Base-by-base conservation (phyloP, 257 asterid genomes). In the Primulina eburnea region DNA sequence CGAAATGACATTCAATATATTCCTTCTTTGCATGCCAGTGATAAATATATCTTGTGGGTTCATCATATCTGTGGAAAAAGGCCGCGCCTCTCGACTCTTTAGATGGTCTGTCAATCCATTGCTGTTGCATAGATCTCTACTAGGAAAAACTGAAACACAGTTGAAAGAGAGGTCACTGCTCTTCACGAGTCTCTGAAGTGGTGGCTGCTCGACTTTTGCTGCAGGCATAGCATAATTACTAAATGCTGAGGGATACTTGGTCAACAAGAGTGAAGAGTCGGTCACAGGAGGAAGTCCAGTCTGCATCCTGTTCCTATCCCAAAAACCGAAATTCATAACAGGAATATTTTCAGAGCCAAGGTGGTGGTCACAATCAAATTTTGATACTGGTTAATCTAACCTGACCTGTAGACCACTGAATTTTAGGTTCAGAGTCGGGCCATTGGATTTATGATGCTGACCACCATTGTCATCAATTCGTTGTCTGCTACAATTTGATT, bases 241-340 rank as follows among this genome's bases (percentile, higher is more conserved):
- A 64, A 90, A 89, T 40, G 89, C 98, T 38, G 88, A 84, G 74
- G 98, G 96, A 78, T 88, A 89, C 70, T 86, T 87, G 47, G 95
- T 80, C 74, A 89, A 70, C 71, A 93, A 68, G 77, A 85, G 71
- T 64, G 92, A 60, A 14, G 96, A 81, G 50, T 89, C 91, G 0
- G 96, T 81, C 72, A 89, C 35, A 37, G 86, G 62, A 57, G 90
- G 62, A 47, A 82, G 81, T 68, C 91, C 90, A 16, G 78, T 80
- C 60, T 77, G 87, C n/a, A 75, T 73, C 65, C 83, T 75, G 73
- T 71, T 80, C 18, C 82, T 88, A 57, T 87, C 91, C 89, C 95
- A 82, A 64, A 74, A 87, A 59, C 87, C 81, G 7, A 70, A 81
- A 76, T 77, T 81, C 79, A 78, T 75, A 50, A 63, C 66, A 2